These are phyloP conservation scores for Colletotrichum sublineola DNA, from an alignment of 2,329 filamentous ascomycete genomes.

Conservation along the genomic window DNA sequence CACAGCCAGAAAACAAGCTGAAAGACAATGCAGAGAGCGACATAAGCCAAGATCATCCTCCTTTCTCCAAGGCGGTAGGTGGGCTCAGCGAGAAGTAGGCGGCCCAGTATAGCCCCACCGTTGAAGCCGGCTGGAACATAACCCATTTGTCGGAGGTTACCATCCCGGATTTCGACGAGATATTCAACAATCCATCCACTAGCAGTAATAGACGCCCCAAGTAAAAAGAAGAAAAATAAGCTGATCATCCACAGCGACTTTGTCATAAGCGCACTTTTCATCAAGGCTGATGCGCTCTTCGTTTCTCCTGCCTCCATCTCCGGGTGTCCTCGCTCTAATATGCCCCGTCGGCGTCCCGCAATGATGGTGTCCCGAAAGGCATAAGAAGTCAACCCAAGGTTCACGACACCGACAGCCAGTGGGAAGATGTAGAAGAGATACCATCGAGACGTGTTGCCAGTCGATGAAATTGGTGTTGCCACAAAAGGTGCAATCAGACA, in stretches of 20 bases:
- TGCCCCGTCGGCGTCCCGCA: slow-evolving; percentile 40
- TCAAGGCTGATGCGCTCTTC: slow-evolving; percentile 56
- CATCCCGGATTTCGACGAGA: slow-evolving; percentile 70
- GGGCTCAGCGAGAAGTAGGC: slow-evolving; percentile 69
- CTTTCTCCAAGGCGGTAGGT: slow-evolving; percentile 70
- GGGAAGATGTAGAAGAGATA: slow-evolving; percentile 69
- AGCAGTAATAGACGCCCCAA: slow-evolving; percentile 68
- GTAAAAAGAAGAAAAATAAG: slow-evolving; percentile 74
- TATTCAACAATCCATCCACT: slow-evolving; percentile 76
- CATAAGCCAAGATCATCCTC: slow-evolving; percentile 69
- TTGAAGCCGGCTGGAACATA: slow-evolving; percentile 73
- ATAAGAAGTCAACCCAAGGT: slow-evolving; percentile 60
- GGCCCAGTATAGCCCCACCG: slow-evolving; percentile 69
- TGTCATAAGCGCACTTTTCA: slow-evolving; percentile 59
- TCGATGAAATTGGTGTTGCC: slow-evolving; percentile 63
- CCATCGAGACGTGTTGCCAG: slow-evolving; percentile 58
- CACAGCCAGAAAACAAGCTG: slow-evolving; percentile 73
- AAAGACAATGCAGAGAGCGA: slow-evolving; percentile 63
- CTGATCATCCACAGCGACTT: slow-evolving; percentile 70
- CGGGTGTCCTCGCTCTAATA: slow-evolving; percentile 46
- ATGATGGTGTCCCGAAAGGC: slow-evolving; percentile 64
- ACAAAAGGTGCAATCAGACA: slow-evolving; percentile 70
- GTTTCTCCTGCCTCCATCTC: neutral
- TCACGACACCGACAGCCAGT: slow-evolving; percentile 64
- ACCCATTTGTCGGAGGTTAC: slow-evolving; percentile 68